Conservation (phyloP, 495 filamentous ascomycete species). For the Lepidopterella palustris region DNA sequence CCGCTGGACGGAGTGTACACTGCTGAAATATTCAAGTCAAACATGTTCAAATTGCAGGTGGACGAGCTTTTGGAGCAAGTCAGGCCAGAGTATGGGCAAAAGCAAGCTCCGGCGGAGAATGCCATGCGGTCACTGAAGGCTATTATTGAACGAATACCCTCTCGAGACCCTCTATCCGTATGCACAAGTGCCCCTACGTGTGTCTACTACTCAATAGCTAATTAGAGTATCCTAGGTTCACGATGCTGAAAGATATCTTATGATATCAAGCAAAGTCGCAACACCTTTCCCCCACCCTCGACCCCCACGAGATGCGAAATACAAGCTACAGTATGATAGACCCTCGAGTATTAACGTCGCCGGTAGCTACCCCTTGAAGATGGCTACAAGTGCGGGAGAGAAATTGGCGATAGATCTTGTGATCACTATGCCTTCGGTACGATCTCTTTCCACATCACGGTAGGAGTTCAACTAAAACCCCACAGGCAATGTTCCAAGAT, state of each 20-base stretch:
- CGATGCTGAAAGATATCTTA: constrained; percentile 61
- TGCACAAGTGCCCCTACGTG: constrained; percentile 7
- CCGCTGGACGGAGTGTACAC: constrained; percentile 26
- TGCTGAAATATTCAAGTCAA: constrained; percentile 51
- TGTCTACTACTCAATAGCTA: not conserved
- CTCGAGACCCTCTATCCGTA: constrained; percentile 50
- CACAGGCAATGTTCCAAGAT: constrained; percentile 65
- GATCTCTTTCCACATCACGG: not conserved
- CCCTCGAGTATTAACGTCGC: constrained; percentile 79
- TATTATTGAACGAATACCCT: constrained; percentile 65
- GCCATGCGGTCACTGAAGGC: constrained; percentile 65
- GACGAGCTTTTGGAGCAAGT: constrained; percentile 73
- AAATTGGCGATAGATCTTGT: constrained; percentile 67
- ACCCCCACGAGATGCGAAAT: constrained; percentile 65
- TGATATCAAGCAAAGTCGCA: constrained; percentile 55
- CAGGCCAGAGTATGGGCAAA: constrained; percentile 59
- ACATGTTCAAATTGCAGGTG: constrained; percentile 79
- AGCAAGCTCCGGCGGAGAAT: constrained; percentile 57
- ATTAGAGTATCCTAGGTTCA: constrained; percentile 43
- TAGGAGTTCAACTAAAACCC: not conserved
- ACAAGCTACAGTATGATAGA: constrained; percentile 68
- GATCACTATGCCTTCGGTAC: constrained; percentile 67
- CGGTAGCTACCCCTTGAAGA: constrained; percentile 78
- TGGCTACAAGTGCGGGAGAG: constrained; percentile 54
- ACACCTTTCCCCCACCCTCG: constrained; percentile 78